A percentile compares a stretch with the other conserved stretches of the same genome.
Evolutionary conservation across 1,284 basidiomycete species (phyloP).

Genomic region (Boletellus dicymbophilus): DNA sequence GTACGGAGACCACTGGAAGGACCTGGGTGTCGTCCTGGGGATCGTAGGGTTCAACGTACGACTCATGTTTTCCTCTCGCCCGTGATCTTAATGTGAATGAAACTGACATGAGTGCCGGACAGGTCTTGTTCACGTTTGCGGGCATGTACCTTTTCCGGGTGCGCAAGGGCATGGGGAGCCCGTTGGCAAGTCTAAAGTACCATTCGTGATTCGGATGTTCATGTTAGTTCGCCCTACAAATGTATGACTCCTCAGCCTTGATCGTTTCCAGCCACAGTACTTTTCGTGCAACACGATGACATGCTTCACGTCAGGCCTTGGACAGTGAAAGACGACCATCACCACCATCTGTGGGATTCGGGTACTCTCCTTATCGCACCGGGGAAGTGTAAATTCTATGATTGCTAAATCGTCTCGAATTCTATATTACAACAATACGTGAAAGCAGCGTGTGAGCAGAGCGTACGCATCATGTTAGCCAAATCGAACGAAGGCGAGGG

Average conservation of each 20-base stretch:
- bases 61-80: conserved; percentile 15
- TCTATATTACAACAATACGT: conserved; percentile 1
- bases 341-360: no score
- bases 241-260: no score
- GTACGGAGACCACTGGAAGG: conserved; percentile 48
- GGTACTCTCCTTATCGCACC: no score
- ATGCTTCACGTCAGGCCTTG: no score
- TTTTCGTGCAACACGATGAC: no score
- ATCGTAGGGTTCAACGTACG: conserved; percentile 48
- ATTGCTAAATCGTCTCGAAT: no score
- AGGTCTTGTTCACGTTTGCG: conserved; percentile 32
- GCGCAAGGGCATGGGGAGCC: conserved; percentile 3
- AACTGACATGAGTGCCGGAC: neutral
- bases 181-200: neutral
- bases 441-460: neutral
- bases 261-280: no score
- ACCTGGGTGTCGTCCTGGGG: conserved; percentile 45
- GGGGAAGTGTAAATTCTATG: no score
- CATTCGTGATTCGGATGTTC: no score
- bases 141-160: conserved; percentile 39
- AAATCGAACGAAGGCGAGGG: neutral
- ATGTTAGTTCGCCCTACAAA: no score
- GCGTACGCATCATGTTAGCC: neutral
- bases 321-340: no score
- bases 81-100: neutral